Percentiles rank a stretch among this genome's conserved stretches.
Conservation (phyloP, 495 filamentous ascomycete species). For the Talaromyces liani region DNA sequence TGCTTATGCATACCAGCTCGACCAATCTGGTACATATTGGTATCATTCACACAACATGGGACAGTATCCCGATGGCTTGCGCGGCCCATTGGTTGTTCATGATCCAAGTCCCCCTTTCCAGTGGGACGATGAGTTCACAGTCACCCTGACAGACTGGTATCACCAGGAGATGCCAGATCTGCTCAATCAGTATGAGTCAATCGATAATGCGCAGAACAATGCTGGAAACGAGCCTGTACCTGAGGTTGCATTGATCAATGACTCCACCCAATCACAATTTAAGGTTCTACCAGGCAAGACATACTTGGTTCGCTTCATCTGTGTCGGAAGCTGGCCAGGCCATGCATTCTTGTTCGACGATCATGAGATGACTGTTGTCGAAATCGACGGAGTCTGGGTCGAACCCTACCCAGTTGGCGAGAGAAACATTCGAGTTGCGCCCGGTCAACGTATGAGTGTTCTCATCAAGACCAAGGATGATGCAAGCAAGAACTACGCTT, state of each 20-base stretch:
- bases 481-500: conserved; percentile 40
- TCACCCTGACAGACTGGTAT: conserved; percentile 51
- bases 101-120: conserved; percentile 58
- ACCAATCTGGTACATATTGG: conserved; percentile 80
- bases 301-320: conserved; percentile 65
- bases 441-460: conserved; percentile 67
- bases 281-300: conserved; percentile 41
- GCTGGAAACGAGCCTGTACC: conserved; percentile 56
- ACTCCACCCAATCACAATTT: conserved; percentile 39
- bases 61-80: conserved; percentile 75
- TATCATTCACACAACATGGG: conserved; percentile 69
- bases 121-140: conserved; percentile 60
- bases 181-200: conserved; percentile 44
- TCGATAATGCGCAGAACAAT: conserved; percentile 36
- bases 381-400: conserved; percentile 66
- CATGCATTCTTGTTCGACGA: conserved; percentile 46
- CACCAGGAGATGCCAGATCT: conserved; percentile 53
- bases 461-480: conserved; percentile 50
- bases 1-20: conserved; percentile 37
- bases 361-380: conserved; percentile 56
- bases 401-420: conserved; percentile 44
- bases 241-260: conserved; percentile 62
- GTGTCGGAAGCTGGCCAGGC: conserved; percentile 49
- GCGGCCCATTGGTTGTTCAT: conserved; percentile 65
- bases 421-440: conserved; percentile 52